A percentile compares a stretch with the other conserved stretches of the same genome.
These are phyloP conservation scores for Pestalotiopsis sp. DNA, from an alignment of 2,329 filamentous ascomycete species.

Conservation along the genomic window DNA sequence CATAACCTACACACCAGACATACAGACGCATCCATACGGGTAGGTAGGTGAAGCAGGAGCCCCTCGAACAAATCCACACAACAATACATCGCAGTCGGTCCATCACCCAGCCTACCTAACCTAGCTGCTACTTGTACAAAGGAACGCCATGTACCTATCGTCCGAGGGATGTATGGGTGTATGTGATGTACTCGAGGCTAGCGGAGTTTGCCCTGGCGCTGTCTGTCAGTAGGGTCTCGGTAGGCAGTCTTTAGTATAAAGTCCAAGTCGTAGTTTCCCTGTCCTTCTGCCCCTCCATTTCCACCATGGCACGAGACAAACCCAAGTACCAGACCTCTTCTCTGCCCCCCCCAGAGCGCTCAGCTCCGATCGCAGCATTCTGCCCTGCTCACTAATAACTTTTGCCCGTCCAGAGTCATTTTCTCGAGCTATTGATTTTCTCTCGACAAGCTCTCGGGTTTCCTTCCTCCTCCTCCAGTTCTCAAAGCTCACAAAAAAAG, in stretches of 20 bases:
- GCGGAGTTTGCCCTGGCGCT: slow-evolving; percentile 7
- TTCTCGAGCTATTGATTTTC: slow-evolving; percentile 6
- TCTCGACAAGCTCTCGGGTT: background rate
- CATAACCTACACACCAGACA: too few relatives aligned
- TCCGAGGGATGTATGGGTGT: background rate
- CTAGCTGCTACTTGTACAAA: too few relatives aligned
- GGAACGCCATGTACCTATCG: background rate
- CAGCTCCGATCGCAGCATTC: slow-evolving; percentile 10
- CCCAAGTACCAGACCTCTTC: slow-evolving; percentile 29
- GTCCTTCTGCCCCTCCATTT: slow-evolving; percentile 34
- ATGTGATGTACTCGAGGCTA: background rate
- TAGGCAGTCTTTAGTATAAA: slow-evolving; percentile 35
- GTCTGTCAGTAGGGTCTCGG: slow-evolving; percentile 5
- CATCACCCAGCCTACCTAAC: too few relatives aligned
- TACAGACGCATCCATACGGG: too few relatives aligned
- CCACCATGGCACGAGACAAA: slow-evolving; percentile 45
- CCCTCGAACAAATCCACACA: too few relatives aligned
- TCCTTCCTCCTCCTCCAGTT: background rate
- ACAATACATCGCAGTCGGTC: too few relatives aligned
- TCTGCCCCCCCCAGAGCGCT: slow-evolving; percentile 37
- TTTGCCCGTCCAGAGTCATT: slow-evolving; percentile 16
- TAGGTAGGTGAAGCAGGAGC: too few relatives aligned
- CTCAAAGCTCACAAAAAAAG: too few relatives aligned
- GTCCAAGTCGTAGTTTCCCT: slow-evolving; percentile 38
- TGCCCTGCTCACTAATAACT: slow-evolving; percentile 13